Percentiles rank a stretch among this genome's conserved stretches.
Evolutionary conservation across 805 yeast species (phyloP).

Genomic region (Torulaspora quercuum): DNA sequence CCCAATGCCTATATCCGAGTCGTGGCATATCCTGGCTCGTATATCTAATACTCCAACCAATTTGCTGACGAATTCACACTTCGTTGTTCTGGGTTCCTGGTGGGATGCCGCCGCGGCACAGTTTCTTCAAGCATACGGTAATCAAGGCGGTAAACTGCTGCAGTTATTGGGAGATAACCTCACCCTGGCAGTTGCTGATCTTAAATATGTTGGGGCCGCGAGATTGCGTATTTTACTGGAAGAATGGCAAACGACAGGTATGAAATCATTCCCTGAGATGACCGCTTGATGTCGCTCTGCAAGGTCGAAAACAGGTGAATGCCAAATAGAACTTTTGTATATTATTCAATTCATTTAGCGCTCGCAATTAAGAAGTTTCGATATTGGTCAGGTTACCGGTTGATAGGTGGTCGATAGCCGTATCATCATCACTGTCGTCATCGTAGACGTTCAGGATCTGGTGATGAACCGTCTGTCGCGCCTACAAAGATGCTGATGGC

Average conservation of each 20-base stretch:
- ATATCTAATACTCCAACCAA: constrained; percentile 53
- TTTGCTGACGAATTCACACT: constrained; percentile 64
- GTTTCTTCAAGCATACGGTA: constrained; percentile 56
- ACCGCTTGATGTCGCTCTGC: constrained; percentile 26
- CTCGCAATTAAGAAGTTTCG: neutral
- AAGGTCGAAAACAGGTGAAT: too few species aligned
- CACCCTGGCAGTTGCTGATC: constrained; percentile 50
- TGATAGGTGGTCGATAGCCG: neutral
- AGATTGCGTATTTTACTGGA: constrained; percentile 75
- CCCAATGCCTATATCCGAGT: constrained; percentile 53
- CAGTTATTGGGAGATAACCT: constrained; percentile 46
- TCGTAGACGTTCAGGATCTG: constrained; percentile 2
- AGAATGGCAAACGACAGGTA: constrained; percentile 58
- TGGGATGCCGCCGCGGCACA: constrained; percentile 79
- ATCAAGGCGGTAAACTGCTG: constrained; percentile 66
- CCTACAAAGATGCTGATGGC: too few species aligned
- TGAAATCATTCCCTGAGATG: constrained; percentile 42
- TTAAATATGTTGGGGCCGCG: constrained; percentile 70
- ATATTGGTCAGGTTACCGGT: neutral
- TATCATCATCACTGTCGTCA: neutral
- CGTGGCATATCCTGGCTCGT: constrained; percentile 76
- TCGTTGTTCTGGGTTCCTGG: constrained; percentile 72
- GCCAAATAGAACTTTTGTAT: too few species aligned
- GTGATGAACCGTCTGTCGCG: too few species aligned
- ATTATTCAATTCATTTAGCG: too few species aligned